A percentile compares a stretch with the other conserved stretches of the same genome.
These are phyloP conservation scores for Phytophthora fragariaefolia DNA, from an alignment of 352 stramenopile species.

Conservation along the genomic window DNA sequence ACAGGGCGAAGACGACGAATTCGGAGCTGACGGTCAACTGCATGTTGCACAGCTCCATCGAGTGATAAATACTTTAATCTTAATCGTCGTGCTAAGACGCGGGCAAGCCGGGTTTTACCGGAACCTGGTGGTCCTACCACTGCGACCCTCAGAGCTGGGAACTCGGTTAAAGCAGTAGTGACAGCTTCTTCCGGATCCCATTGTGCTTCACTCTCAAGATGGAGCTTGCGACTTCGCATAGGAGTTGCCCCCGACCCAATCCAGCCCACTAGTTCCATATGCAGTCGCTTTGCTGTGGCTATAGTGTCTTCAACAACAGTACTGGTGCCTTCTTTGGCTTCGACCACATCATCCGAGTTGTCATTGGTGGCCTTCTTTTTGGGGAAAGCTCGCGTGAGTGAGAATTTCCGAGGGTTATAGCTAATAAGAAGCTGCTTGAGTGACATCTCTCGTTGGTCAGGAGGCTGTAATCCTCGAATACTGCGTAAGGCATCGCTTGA, in stretches of 20 bases:
- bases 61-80: slow-evolving; percentile 60
- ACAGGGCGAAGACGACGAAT: slow-evolving; percentile 12
- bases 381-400: slow-evolving; percentile 69
- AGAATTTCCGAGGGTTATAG: slow-evolving; percentile 80
- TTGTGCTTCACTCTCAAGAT: slow-evolving; percentile 23
- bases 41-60: slow-evolving; percentile 46
- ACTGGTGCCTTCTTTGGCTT: slow-evolving; percentile 15
- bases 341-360: neutral
- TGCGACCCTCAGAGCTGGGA: slow-evolving; percentile 52
- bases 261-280: slow-evolving; percentile 26
- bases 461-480: slow-evolving; percentile 53
- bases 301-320: slow-evolving; percentile 20
- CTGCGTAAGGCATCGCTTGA: slow-evolving; percentile 51
- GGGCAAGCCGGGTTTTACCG: slow-evolving; percentile 65
- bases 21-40: slow-evolving; percentile 38
- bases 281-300: slow-evolving; percentile 18
- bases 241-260: slow-evolving; percentile 35
- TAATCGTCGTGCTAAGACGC: slow-evolving; percentile 49
- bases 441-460: slow-evolving; percentile 65
- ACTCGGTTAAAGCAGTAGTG: slow-evolving; percentile 42
- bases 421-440: slow-evolving; percentile 76
- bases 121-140: slow-evolving; percentile 64
- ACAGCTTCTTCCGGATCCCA: slow-evolving; percentile 58
- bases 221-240: slow-evolving; percentile 22
- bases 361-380: slow-evolving; percentile 15